Evolutionary conservation across 805 yeast species (phyloP).

Genomic region (Jamesozyma gamospora): DNA sequence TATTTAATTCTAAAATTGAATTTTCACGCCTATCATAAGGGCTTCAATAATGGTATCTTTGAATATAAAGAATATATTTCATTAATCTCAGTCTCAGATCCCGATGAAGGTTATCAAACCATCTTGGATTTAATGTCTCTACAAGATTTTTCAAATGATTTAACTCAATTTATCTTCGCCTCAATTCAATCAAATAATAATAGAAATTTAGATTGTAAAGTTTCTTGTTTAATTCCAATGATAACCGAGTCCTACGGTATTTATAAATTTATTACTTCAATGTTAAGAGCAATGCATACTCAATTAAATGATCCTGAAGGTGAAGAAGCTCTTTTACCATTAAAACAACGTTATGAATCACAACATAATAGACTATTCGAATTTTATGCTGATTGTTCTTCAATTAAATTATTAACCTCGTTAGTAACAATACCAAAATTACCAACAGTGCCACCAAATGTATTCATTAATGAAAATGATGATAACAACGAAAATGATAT

Average conservation of each 20-base stretch:
- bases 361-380: conserved; percentile 65
- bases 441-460: conserved; percentile 31
- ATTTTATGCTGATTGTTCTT: conserved; percentile 83
- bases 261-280: conserved; percentile 76
- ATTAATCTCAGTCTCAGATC: conserved; percentile 77
- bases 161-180: conserved; percentile 67
- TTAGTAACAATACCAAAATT: conserved; percentile 43
- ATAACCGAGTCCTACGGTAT: conserved; percentile 90
- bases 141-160: conserved; percentile 74
- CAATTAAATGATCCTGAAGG: conserved; percentile 42
- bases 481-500: conserved; percentile 18
- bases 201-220: conserved; percentile 55
- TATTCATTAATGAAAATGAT: conserved; percentile 11
- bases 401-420: conserved; percentile 70
- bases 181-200: conserved; percentile 46
- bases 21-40: conserved; percentile 77
- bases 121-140: conserved; percentile 74
- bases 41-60: conserved; percentile 80
- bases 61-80: conserved; percentile 94
- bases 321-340: conserved; percentile 66
- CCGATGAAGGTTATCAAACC: conserved; percentile 91
- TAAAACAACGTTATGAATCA: conserved; percentile 57
- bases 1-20: conserved; percentile 63
- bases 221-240: conserved; percentile 80
- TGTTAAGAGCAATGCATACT: conserved; percentile 80